Evolutionary conservation across 1,139 yeast species (phyloP).

Genomic region (Nematodospora anomalae): DNA sequence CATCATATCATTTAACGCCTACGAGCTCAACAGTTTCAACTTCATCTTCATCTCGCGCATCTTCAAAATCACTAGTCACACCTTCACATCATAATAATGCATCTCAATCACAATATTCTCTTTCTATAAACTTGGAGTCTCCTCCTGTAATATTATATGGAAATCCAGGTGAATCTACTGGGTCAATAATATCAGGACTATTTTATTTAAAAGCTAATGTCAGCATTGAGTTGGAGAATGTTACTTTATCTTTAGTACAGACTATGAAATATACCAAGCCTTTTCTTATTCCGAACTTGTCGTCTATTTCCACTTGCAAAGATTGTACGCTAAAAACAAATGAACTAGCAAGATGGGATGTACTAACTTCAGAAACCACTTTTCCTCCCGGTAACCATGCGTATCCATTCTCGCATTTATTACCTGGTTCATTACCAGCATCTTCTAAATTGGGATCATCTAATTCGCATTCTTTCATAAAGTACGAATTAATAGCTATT

Average conservation of each 20-base stretch:
- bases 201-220: conserved; percentile 25
- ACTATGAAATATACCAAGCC: conserved; percentile 66
- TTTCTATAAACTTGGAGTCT: conserved; percentile 72
- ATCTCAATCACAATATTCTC: conserved; percentile 13
- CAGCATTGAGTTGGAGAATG: conserved; percentile 49
- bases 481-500: conserved; percentile 73
- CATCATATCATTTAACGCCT: conserved; percentile 8
- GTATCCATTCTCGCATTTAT: conserved; percentile 88
- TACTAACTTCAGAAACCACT: conserved; percentile 55
- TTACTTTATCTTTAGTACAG: conserved; percentile 69
- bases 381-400: conserved; percentile 72
- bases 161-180: conserved; percentile 71
- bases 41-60: conserved; percentile 1
- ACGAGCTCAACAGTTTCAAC: conserved; percentile 6
- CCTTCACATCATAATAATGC: conserved; percentile 1
- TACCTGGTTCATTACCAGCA: conserved; percentile 91
- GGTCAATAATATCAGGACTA: conserved; percentile 82
- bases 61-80: conserved; percentile 6
- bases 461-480: conserved; percentile 54
- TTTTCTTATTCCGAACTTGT: conserved; percentile 51
- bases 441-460: conserved; percentile 62
- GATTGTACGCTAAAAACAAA: conserved; percentile 56
- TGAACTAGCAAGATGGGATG: conserved; percentile 87
- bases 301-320: conserved; percentile 50
- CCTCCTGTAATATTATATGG: conserved; percentile 92